A percentile compares a stretch with the other conserved stretches of the same genome.
These are phyloP conservation scores for Penicillium malachiteum DNA, from an alignment of 495 filamentous ascomycete genomes.

Conservation along the genomic window DNA sequence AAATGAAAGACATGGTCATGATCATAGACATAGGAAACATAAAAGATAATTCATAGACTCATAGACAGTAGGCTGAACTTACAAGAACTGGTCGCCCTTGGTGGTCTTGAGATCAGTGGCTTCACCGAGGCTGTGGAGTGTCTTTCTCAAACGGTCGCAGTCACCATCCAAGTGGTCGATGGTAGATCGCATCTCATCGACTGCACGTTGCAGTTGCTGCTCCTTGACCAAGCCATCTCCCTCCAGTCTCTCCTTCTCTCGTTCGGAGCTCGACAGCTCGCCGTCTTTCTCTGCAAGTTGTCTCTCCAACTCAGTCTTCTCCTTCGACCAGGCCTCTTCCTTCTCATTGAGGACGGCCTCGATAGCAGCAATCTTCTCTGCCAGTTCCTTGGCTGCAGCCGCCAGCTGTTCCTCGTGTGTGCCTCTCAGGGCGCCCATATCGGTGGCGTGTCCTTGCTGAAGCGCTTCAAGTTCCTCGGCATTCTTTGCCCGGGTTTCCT, in stretches of 20 bases:
- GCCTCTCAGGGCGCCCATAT: slow-evolving; percentile 26
- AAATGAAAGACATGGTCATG: slow-evolving; percentile 18
- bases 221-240: slow-evolving; percentile 50
- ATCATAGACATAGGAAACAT: slow-evolving; percentile 17
- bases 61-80: slow-evolving; percentile 43
- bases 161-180: slow-evolving; percentile 54
- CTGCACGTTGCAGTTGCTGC: slow-evolving; percentile 46
- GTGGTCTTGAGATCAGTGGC: slow-evolving; percentile 57
- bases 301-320: slow-evolving; percentile 34
- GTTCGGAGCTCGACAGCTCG: slow-evolving; percentile 37
- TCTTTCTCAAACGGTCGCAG: slow-evolving; percentile 56
- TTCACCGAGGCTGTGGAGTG: slow-evolving; percentile 57
- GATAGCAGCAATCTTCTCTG: slow-evolving; percentile 39
- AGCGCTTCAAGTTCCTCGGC: slow-evolving; percentile 18
- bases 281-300: slow-evolving; percentile 40
- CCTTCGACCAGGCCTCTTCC: slow-evolving; percentile 37
- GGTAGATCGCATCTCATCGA: slow-evolving; percentile 51
- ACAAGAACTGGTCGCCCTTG: slow-evolving; percentile 63
- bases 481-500: slow-evolving; percentile 25
- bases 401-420: slow-evolving; percentile 30
- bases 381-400: slow-evolving; percentile 29
- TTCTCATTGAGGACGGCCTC: slow-evolving; percentile 36
- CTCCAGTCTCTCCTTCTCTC: slow-evolving; percentile 49
- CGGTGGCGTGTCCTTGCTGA: slow-evolving; percentile 25
- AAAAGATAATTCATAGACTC: slow-evolving; percentile 21